These are phyloP conservation scores for Mucor racemosus DNA, from an alignment of 371 early-diverging fungal species.

Conservation along the genomic window DNA sequence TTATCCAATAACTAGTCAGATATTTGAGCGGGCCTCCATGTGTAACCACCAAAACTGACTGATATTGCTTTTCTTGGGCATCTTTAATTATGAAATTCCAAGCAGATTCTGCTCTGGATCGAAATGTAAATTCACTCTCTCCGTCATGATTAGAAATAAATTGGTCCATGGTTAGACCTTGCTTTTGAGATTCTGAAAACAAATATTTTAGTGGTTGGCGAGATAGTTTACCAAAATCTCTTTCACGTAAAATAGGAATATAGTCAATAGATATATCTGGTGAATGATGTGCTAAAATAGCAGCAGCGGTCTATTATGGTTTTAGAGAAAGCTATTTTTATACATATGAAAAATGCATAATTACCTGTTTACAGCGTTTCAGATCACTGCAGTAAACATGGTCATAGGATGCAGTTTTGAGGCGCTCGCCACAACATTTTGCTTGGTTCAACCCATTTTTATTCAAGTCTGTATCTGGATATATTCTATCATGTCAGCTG, in stretches of 20 bases:
- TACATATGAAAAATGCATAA: not conserved
- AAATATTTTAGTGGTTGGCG: constrained; percentile 27
- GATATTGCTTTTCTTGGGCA: constrained; percentile 18
- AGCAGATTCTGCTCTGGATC: constrained; percentile 23
- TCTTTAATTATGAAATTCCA: constrained; percentile 30
- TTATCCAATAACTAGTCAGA: constrained; percentile 31
- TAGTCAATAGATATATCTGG: constrained; percentile 24
- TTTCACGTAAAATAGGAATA: constrained; percentile 31
- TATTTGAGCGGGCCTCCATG: constrained; percentile 45
- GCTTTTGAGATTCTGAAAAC: constrained; percentile 7
- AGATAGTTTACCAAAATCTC: constrained; percentile 39
- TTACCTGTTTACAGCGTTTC: constrained; percentile 46
- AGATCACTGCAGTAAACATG: constrained; percentile 45
- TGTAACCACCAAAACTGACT: constrained; percentile 41
- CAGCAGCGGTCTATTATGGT: constrained; percentile 30
- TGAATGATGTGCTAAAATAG: constrained; percentile 28
- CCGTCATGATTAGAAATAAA: constrained; percentile 28
- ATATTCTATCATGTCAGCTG: not conserved
- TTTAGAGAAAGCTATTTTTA: not conserved
- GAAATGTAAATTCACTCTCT: constrained; percentile 32
- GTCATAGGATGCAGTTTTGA: constrained; percentile 30
- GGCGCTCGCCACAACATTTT: constrained; percentile 33
- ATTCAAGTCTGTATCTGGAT: constrained; percentile 43
- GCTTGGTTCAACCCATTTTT: constrained; percentile 42
- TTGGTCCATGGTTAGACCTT: constrained; percentile 13